Conservation (phyloP, 1,284 basidiomycete species). For the Boletus sp. region DNA sequence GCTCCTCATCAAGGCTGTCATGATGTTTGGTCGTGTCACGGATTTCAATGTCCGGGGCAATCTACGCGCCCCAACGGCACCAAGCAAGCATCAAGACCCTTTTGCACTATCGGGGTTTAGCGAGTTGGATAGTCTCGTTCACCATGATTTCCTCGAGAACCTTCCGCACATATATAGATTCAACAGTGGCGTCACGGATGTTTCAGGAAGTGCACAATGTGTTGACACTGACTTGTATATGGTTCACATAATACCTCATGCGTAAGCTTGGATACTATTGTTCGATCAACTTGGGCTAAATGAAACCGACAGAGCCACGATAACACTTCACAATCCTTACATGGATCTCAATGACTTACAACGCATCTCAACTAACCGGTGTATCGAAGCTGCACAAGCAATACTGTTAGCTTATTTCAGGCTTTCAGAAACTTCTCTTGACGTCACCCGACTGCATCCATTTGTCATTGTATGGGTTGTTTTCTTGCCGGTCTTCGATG, state of each 20-base stretch:
- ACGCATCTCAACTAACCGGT: conserved; percentile 63
- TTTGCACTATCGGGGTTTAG: conserved; percentile 61
- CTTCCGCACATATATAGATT: conserved; percentile 64
- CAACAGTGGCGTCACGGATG: conserved; percentile 55
- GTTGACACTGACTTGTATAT: conserved; percentile 79
- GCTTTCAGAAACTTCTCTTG: conserved; percentile 70
- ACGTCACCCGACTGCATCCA: conserved; percentile 73
- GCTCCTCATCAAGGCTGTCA: conserved; percentile 72
- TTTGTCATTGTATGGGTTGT: conserved; percentile 62
- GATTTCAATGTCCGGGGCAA: conserved; percentile 75
- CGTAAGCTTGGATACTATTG: conserved; percentile 44
- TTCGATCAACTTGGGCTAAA: conserved; percentile 6
- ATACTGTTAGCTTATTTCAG: conserved; percentile 72
- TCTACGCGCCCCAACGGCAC: conserved; percentile 53
- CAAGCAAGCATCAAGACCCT: conserved; percentile 65
- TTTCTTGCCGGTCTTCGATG: conserved; percentile 7
- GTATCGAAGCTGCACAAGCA: conserved; percentile 64
- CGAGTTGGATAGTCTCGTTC: conserved; percentile 63
- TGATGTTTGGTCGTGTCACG: conserved; percentile 78
- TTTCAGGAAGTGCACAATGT: conserved; percentile 44
- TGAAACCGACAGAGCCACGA: conserved; percentile 56
- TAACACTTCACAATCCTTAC: conserved; percentile 78
- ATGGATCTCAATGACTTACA: conserved; percentile 65
- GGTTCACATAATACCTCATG: conserved; percentile 78
- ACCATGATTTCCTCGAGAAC: conserved; percentile 60